A percentile compares a stretch with the other conserved stretches of the same genome.
phyloP scores from a whole-genome alignment of 192 early-diverging fungal species.

The Coemansia sp. region DNA sequence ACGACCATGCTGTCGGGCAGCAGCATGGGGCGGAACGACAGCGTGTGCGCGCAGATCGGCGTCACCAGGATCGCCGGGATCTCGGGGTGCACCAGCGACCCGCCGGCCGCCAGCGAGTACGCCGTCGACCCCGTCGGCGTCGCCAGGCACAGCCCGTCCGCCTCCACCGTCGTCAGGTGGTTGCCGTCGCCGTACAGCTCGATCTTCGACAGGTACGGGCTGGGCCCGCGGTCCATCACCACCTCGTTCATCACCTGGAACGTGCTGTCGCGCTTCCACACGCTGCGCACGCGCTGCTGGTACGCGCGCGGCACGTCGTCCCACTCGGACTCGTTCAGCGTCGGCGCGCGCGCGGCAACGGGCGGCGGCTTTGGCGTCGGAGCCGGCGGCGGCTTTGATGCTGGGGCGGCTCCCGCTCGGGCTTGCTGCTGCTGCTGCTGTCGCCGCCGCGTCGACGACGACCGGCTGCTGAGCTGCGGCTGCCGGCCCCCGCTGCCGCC shows the following conservation, averaged over 20 bases:
- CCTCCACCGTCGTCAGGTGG: conserved; percentile 92
- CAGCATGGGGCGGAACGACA: conserved; percentile 95
- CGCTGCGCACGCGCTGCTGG: conserved; percentile 52
- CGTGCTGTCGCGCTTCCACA: conserved; percentile 57
- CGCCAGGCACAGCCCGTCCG: conserved; percentile 90
- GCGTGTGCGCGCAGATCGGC: conserved; percentile 88
- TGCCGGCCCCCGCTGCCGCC: no score
- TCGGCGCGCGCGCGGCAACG: no score
- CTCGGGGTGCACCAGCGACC: conserved; percentile 91
- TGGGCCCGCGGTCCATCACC: conserved; percentile 90
- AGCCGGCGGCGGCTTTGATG: no score
- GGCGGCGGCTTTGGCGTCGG: no score
- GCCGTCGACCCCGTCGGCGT: conserved; percentile 93
- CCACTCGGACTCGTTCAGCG: conserved; percentile 37
- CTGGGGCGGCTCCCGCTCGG: no score
- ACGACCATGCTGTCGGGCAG: conserved; percentile 91
- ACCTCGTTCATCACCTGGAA: conserved; percentile 95
- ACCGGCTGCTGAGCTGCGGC: no score
- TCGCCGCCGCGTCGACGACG: conserved; percentile 85
- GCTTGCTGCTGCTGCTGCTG: no score
- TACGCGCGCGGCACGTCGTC: conserved; percentile 46
- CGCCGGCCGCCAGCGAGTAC: conserved; percentile 89
- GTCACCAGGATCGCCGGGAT: conserved; percentile 89
- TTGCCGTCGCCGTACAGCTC: conserved; percentile 82
- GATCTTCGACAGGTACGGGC: conserved; percentile 82